Conservation (phyloP, 225 moss, liverwort and hornwort genomes). For the Pseudisothecium myosuroides region DNA sequence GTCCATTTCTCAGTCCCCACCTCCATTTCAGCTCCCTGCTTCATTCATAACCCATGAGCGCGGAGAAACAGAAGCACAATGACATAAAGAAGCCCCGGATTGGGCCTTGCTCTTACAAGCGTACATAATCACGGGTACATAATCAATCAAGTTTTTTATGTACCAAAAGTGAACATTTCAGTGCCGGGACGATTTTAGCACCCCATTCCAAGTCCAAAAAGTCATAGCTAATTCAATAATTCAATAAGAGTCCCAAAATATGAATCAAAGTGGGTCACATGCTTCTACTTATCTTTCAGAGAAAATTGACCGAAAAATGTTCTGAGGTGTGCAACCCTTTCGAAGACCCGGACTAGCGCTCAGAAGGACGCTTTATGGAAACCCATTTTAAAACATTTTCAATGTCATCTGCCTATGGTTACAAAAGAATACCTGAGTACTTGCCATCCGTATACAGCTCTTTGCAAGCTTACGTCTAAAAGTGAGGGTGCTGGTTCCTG, state of each 20-base stretch:
- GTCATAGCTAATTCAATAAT: neutral
- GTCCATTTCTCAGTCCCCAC: conserved; percentile 13
- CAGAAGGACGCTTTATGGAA: neutral
- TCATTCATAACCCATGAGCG: neutral
- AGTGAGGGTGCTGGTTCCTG: neutral
- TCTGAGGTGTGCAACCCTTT: neutral
- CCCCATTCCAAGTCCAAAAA: neutral
- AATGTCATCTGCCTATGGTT: neutral
- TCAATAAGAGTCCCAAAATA: neutral
- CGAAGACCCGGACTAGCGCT: neutral
- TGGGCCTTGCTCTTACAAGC: neutral
- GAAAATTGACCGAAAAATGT: neutral
- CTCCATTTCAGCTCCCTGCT: conserved; percentile 14
- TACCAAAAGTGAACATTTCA: neutral
- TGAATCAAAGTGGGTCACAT: neutral
- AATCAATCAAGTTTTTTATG: neutral
- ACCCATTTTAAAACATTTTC: neutral
- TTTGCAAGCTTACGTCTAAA: neutral
- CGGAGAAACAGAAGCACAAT: neutral
- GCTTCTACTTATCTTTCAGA: neutral
- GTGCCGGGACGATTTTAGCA: neutral
- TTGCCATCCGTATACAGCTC: neutral
- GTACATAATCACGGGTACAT: neutral
- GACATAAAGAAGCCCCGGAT: neutral
- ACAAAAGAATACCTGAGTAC: neutral